Conservation (phyloP, 108 stramenopile genomes). For the Parietichytrium sp. region DNA sequence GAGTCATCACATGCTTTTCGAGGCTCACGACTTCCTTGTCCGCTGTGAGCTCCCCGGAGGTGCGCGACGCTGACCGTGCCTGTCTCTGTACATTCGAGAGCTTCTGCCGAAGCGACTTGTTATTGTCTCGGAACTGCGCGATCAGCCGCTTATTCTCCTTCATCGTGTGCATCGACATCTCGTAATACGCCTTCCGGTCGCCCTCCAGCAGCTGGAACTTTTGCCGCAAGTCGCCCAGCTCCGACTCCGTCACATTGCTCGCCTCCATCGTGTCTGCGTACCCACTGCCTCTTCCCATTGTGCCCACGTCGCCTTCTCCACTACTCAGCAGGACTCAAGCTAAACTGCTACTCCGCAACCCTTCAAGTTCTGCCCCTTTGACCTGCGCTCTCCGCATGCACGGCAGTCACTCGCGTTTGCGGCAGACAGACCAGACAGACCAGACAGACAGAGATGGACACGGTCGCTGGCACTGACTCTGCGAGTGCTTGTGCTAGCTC, state of each 20-base stretch:
- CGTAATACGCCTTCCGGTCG: conserved; percentile 61
- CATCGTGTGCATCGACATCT: conserved; percentile 61
- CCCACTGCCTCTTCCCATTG: too few species aligned
- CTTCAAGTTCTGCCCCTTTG: too few species aligned
- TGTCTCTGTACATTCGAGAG: conserved; percentile 41
- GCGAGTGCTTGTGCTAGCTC: too few species aligned
- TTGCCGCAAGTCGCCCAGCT: neutral
- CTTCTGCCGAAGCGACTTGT: conserved; percentile 55
- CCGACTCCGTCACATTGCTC: conserved; percentile 21
- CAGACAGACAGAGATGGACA: too few species aligned
- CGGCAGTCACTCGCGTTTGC: too few species aligned
- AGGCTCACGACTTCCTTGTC: conserved; percentile 44
- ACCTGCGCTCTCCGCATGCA: too few species aligned
- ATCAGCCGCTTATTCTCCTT: conserved; percentile 51
- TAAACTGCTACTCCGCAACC: too few species aligned
- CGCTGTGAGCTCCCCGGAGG: conserved; percentile 38
- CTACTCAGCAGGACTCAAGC: too few species aligned
- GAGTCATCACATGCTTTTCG: neutral
- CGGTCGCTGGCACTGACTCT: too few species aligned
- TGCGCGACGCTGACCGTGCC: neutral
- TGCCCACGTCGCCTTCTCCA: too few species aligned
- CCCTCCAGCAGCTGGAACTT: conserved; percentile 43
- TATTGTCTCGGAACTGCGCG: conserved; percentile 51
- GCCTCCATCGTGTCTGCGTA: neutral
- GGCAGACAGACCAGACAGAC: too few species aligned